Evolutionary conservation across 495 filamentous ascomycete genomes (phyloP).

Genomic region (Penicillium taxi): DNA sequence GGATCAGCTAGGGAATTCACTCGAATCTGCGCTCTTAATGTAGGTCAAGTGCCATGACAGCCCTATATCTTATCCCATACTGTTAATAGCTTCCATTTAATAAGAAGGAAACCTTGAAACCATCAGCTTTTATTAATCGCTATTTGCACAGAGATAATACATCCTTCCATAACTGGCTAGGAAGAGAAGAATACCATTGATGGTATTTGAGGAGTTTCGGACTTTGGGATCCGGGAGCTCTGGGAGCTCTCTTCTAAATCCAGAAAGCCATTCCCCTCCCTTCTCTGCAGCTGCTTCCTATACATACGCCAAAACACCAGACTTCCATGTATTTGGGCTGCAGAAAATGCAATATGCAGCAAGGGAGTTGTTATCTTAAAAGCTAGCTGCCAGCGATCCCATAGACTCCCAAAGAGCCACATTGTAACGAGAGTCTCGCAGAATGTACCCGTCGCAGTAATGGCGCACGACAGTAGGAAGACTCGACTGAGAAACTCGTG

Average conservation of each 20-base stretch:
- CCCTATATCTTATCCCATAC: no score
- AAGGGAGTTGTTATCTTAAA: constrained; percentile 44
- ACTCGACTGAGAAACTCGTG: constrained; percentile 37
- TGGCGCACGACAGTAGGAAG: constrained; percentile 31
- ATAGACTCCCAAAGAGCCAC: constrained; percentile 42
- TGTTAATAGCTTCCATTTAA: no score
- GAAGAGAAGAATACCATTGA: no score
- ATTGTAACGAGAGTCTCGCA: constrained; percentile 41
- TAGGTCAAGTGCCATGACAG: no score
- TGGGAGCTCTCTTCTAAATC: no score
- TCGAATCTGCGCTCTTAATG: no score
- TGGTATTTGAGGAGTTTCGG: neutral
- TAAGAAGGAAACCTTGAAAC: no score
- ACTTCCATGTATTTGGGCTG: constrained; percentile 39
- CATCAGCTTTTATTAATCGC: no score
- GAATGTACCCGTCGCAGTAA: constrained; percentile 35
- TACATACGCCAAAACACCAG: constrained; percentile 39
- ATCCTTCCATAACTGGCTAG: no score
- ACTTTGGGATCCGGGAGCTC: neutral
- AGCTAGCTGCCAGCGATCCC: constrained; percentile 37
- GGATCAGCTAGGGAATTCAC: no score
- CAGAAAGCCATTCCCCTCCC: no score
- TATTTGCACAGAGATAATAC: no score
- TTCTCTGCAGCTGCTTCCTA: constrained; percentile 25
- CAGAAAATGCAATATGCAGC: constrained; percentile 37